phyloP scores from a whole-genome alignment of 345 rosid genomes.

The Eutrema yunnanense region DNA sequence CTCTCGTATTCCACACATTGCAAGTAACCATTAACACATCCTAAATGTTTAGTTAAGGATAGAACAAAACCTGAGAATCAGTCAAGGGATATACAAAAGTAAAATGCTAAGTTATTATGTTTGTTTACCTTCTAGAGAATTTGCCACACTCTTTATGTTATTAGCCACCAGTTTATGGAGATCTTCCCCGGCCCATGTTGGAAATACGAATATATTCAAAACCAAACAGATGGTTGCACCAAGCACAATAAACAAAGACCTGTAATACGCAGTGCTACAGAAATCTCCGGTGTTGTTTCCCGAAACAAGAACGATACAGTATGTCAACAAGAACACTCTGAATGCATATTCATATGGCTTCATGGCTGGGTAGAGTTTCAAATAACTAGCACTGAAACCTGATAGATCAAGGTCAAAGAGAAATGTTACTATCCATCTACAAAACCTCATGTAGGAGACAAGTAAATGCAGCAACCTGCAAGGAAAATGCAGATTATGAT shows the following conservation, averaged over 20 bases:
- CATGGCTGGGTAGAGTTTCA: slow-evolving; percentile 60
- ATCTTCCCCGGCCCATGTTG: slow-evolving; percentile 90
- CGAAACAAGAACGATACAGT: slow-evolving; percentile 71
- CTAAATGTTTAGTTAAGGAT: slow-evolving; percentile 17
- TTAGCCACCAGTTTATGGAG: slow-evolving; percentile 74
- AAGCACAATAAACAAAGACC: slow-evolving; percentile 51
- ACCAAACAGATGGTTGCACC: slow-evolving; percentile 65
- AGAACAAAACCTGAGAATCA: not conserved
- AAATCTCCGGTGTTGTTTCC: slow-evolving; percentile 50
- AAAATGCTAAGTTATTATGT: not conserved
- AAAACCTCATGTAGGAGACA: not conserved
- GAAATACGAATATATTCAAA: slow-evolving; percentile 55
- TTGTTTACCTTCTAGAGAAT: slow-evolving; percentile 66
- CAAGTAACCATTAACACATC: slow-evolving; percentile 69
- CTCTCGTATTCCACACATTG: slow-evolving; percentile 71
- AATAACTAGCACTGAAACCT: slow-evolving; percentile 66
- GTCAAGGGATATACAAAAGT: not conserved
- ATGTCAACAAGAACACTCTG: slow-evolving; percentile 81
- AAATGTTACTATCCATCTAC: slow-evolving; percentile 1
- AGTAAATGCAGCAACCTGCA: slow-evolving; percentile 44
- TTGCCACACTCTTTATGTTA: slow-evolving; percentile 68
- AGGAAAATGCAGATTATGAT: slow-evolving; percentile 49
- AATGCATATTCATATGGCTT: slow-evolving; percentile 70
- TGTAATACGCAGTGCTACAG: slow-evolving; percentile 48
- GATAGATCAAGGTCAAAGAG: not conserved